phyloP scores from a whole-genome alignment of 768 basidiomycete genomes.

The Mycena sanguinolenta region DNA sequence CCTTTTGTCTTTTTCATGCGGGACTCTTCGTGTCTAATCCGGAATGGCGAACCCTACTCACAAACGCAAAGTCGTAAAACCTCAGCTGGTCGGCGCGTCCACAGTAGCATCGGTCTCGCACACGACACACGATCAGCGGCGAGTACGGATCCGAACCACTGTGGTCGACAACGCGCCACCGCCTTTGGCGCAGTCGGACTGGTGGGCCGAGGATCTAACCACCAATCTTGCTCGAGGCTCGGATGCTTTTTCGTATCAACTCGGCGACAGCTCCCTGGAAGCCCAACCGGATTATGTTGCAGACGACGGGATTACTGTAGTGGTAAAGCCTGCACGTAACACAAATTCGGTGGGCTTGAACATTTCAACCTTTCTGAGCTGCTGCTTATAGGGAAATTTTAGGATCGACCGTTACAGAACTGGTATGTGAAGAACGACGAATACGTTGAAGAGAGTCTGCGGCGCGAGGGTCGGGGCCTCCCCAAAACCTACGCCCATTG shows the following conservation, averaged over 20 bases:
- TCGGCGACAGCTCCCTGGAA: background rate
- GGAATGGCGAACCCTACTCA: too few species aligned
- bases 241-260: background rate
- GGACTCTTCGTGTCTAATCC: too few species aligned
- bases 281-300: background rate
- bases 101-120: too few species aligned
- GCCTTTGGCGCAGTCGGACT: background rate
- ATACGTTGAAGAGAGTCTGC: too few species aligned
- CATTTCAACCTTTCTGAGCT: background rate
- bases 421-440: too few species aligned
- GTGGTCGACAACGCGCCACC: background rate
- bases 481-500: background rate
- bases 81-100: too few species aligned
- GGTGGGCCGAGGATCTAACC: background rate
- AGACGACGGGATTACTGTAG: background rate
- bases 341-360: background rate
- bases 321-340: background rate
- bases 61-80: too few species aligned
- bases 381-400: too few species aligned
- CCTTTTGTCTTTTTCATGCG: too few species aligned
- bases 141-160: background rate
- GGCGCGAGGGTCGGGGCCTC: too few species aligned
- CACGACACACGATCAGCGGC: background rate
- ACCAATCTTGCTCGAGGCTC: background rate
- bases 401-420: background rate